These are phyloP conservation scores for Phytophthora macrochlamydospora DNA, from an alignment of 352 stramenopile genomes.

Conservation along the genomic window DNA sequence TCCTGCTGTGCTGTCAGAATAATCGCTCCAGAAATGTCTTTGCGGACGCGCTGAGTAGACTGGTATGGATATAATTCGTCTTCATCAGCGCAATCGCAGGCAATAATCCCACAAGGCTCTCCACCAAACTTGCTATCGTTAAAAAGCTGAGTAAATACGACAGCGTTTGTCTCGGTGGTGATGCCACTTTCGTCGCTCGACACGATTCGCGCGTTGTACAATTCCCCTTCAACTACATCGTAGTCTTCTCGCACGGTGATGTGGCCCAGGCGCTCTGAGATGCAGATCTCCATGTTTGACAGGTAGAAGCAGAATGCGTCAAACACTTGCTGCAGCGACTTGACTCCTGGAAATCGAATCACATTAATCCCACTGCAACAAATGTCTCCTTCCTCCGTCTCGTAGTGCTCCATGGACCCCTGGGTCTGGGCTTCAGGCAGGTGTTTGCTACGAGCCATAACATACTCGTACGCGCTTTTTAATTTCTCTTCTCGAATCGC, in stretches of 20 bases:
- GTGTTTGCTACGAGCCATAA: slow-evolving; percentile 18
- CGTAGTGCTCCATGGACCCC: slow-evolving; percentile 26
- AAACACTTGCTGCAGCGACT: slow-evolving; percentile 39
- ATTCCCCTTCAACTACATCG: slow-evolving; percentile 20
- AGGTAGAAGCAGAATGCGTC: slow-evolving; percentile 44
- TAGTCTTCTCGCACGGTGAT: slow-evolving; percentile 40
- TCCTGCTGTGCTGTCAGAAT: slow-evolving; percentile 24
- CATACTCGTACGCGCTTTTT: slow-evolving; percentile 27
- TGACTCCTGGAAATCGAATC: slow-evolving; percentile 30
- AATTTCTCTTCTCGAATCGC: slow-evolving; percentile 25
- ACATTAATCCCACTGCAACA: slow-evolving; percentile 23
- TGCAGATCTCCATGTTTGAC: slow-evolving; percentile 51
- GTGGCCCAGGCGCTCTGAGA: slow-evolving; percentile 41
- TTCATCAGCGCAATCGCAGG: slow-evolving; percentile 34
- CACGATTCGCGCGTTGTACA: slow-evolving; percentile 34
- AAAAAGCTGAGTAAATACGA: slow-evolving; percentile 31
- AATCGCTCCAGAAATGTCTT: slow-evolving; percentile 36
- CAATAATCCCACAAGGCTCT: slow-evolving; percentile 31
- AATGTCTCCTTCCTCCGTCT: slow-evolving; percentile 32
- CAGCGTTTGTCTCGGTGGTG: slow-evolving; percentile 27
- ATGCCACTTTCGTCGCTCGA: slow-evolving; percentile 17
- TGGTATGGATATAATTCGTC: slow-evolving; percentile 39
- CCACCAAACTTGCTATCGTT: slow-evolving; percentile 11
- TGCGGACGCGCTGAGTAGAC: slow-evolving; percentile 21
- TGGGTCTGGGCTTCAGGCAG: slow-evolving; percentile 10